Evolutionary conservation across 2,329 filamentous ascomycete genomes (phyloP).

Genomic region (Cephalotrichum gorgonifer): DNA sequence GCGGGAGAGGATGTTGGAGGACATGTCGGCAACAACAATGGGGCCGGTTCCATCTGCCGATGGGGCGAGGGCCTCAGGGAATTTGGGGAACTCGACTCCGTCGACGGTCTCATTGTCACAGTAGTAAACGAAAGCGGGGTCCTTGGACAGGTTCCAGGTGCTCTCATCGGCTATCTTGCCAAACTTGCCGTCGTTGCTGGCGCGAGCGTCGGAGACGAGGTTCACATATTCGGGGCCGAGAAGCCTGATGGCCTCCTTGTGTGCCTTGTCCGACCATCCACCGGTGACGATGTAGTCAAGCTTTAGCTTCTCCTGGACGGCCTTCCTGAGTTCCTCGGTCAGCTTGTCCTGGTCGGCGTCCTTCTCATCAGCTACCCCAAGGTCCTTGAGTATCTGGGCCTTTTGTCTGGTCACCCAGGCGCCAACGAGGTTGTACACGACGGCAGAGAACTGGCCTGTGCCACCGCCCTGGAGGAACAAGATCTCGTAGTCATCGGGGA

Average conservation of each 20-base stretch:
- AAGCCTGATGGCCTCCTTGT: slow-evolving; percentile 69
- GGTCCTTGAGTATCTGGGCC: slow-evolving; percentile 44
- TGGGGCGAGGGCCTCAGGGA: slow-evolving; percentile 54
- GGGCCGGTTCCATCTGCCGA: slow-evolving; percentile 51
- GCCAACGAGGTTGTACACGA: slow-evolving; percentile 73
- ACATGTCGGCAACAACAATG: slow-evolving; percentile 86
- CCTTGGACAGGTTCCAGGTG: slow-evolving; percentile 65
- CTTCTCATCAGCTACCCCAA: slow-evolving; percentile 32
- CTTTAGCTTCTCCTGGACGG: slow-evolving; percentile 61
- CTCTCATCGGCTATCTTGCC: slow-evolving; percentile 70
- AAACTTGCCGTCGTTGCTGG: slow-evolving; percentile 68
- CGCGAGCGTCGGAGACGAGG: slow-evolving; percentile 58
- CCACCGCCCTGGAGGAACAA: slow-evolving; percentile 84
- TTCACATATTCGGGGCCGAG: slow-evolving; percentile 74
- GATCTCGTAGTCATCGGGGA: slow-evolving; percentile 79
- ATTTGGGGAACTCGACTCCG: slow-evolving; percentile 77
- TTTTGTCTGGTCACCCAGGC: slow-evolving; percentile 69
- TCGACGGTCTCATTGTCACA: slow-evolving; percentile 94
- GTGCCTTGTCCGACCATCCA: slow-evolving; percentile 79
- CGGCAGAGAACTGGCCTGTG: slow-evolving; percentile 74
- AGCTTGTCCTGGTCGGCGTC: slow-evolving; percentile 42
- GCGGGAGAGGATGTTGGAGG: slow-evolving; percentile 82
- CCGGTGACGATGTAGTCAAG: slow-evolving; percentile 88
- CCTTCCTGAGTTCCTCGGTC: slow-evolving; percentile 48
- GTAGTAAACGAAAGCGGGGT: slow-evolving; percentile 70